Base-by-base conservation (phyloP, 495 filamentous ascomycete genomes). In the Cercophora scortea region DNA sequence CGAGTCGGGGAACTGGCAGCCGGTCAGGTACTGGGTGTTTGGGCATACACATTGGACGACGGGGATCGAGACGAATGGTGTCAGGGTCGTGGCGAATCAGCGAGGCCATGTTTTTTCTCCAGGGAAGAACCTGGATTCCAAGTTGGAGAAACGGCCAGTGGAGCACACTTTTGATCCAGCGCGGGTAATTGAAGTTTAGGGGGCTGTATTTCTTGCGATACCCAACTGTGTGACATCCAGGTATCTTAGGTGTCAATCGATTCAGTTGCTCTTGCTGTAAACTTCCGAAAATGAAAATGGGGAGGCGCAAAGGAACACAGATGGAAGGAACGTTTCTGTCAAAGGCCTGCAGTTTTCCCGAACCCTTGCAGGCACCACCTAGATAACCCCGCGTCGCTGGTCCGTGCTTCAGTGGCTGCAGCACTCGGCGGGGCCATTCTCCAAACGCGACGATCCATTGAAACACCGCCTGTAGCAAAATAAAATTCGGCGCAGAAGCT, bases 21-120 rank as follows among this genome's bases (percentile, higher is more conserved):
- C 38, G 9, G 69, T 76, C 25, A 70, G 70, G 55, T 46, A 49
- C 7, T 82, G 77, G 78, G 63, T 76, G 0, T 82, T 76, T 65
- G 81, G 80, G 25, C 2, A 72, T 80, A 42, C 81, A 25, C 78
- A 2, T 77, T 74, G 71, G 32, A 68, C 67, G 3, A 73, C 68
- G 11, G 0, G 75, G 19, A 75, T 76, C 41, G 67, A 47, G 34
- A 57, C 65, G 25, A 42, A 40, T 40, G 7, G 53, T 6, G 63
- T 80, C 9, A 64, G 55, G 47, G 57, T 80, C 44, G 63, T 81
- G 53, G 68, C 63, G 11, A 84, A 83, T 57, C 79, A 84, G 55
- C 64, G 77, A 32, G 79, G 77, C 3, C 79, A 77, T 64, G 65
- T 73, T 17, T 52, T 74, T 11, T 57, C 58, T 1, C 51, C 51